Percentiles rank a stretch among this genome's conserved stretches.
phyloP scores from a whole-genome alignment of 192 early-diverging fungal genomes.

The Coemansia sp. region DNA sequence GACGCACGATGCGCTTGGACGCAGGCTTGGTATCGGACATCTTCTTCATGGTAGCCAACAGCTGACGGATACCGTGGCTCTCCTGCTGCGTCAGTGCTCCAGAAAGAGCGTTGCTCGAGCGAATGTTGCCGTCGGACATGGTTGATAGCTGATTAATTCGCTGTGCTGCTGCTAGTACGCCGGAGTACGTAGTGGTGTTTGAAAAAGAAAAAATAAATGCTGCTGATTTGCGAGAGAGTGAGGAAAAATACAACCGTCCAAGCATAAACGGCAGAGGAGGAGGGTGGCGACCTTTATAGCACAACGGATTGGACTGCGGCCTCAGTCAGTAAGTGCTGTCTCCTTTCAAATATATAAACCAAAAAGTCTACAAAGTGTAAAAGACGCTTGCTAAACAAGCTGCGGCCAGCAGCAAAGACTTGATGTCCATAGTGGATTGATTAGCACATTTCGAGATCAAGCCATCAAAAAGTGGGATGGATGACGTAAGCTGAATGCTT shows the following conservation, averaged over 20 bases:
- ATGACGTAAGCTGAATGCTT: neutral
- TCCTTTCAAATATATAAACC: neutral
- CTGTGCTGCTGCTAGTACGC: neutral
- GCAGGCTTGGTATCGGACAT: slow-evolving; percentile 13
- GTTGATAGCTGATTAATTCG: neutral
- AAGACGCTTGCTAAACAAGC: neutral
- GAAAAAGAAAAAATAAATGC: neutral
- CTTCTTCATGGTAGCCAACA: slow-evolving; percentile 33
- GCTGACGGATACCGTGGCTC: slow-evolving; percentile 27
- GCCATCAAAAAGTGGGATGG: neutral
- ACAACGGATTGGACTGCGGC: slow-evolving; percentile 1
- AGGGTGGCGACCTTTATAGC: neutral
- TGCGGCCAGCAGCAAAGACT: neutral
- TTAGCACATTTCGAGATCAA: neutral
- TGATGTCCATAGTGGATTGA: neutral
- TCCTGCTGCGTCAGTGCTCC: slow-evolving; percentile 34
- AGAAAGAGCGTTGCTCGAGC: neutral
- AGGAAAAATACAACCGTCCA: neutral
- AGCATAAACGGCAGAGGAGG: neutral
- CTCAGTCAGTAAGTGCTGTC: neutral
- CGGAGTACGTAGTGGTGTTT: neutral
- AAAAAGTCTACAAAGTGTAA: neutral
- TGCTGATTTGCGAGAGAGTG: neutral
- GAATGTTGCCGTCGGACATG: neutral
- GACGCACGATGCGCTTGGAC: slow-evolving; percentile 41